These are phyloP conservation scores for Viola pubescens DNA, from an alignment of 441 rosid species.

Conservation along the genomic window DNA sequence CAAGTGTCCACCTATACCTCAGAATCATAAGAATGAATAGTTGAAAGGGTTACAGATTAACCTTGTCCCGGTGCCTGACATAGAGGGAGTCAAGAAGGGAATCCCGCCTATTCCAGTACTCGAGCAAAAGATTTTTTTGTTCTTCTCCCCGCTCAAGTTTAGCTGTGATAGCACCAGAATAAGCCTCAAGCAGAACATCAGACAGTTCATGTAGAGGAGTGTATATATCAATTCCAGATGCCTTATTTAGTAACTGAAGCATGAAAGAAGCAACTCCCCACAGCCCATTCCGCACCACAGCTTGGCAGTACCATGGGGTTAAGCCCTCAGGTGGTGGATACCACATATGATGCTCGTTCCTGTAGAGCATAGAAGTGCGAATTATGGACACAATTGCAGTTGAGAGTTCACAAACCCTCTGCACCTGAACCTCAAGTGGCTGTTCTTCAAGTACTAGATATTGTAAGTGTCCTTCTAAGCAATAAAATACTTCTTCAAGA, in stretches of 20 bases:
- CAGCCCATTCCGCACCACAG: constrained; percentile 65
- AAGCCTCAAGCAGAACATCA: constrained; percentile 72
- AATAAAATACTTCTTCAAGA: constrained; percentile 77
- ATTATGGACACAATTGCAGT: constrained; percentile 62
- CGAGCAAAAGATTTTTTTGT: constrained; percentile 55
- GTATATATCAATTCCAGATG: constrained; percentile 47
- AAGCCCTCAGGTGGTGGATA: constrained; percentile 89
- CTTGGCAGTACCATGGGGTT: constrained; percentile 68
- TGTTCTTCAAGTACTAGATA: constrained; percentile 58
- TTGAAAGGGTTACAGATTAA: constrained; percentile 21
- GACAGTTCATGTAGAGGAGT: constrained; percentile 54
- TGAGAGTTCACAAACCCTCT: constrained; percentile 73
- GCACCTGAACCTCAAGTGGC: constrained; percentile 51
- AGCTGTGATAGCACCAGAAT: constrained; percentile 58
- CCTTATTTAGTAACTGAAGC: constrained; percentile 55
- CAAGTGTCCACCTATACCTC: neutral
- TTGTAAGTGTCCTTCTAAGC: constrained; percentile 63
- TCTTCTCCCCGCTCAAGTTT: constrained; percentile 70
- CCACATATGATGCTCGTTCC: constrained; percentile 77
- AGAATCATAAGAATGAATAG: constrained; percentile 7
- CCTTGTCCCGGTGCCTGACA: constrained; percentile 45
- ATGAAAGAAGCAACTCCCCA: constrained; percentile 70
- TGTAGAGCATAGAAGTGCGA: constrained; percentile 56
- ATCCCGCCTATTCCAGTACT: constrained; percentile 79
- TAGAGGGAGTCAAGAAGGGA: constrained; percentile 65